Percentiles rank a stretch among this genome's conserved stretches.
phyloP scores from a whole-genome alignment of 2,329 filamentous ascomycete species.

The Neopestalotiopsis sp. region DNA sequence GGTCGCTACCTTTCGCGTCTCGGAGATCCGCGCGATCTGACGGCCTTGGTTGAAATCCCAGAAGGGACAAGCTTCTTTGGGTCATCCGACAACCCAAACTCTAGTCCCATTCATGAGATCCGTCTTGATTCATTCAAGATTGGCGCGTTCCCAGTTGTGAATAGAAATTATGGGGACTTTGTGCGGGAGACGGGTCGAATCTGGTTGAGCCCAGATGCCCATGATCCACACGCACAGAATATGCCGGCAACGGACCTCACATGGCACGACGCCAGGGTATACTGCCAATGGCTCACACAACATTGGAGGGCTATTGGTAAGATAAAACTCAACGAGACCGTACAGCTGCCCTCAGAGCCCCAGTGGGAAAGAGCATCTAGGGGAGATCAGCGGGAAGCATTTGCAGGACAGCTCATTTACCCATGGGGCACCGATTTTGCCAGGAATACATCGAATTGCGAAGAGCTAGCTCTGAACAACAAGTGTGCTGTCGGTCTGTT shows the following conservation, averaged over 20 bases:
- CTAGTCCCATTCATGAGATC: neutral
- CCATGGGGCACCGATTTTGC: neutral
- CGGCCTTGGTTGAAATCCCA: too few species aligned
- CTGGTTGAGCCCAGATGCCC: conserved; percentile 13
- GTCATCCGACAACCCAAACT: conserved; percentile 4
- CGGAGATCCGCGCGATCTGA: too few species aligned
- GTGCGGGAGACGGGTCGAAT: conserved; percentile 15
- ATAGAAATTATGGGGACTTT: conserved; percentile 10
- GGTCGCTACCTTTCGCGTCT: too few species aligned
- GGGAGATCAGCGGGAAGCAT: conserved; percentile 7
- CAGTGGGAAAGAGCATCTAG: conserved; percentile 16
- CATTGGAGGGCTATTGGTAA: conserved; percentile 1
- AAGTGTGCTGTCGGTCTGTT: conserved; percentile 18
- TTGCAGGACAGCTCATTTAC: neutral
- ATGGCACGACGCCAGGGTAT: conserved; percentile 15
- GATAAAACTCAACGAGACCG: neutral
- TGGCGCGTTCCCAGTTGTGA: conserved; percentile 13
- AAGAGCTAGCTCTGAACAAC: conserved; percentile 10
- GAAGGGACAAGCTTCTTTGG: conserved; percentile 10
- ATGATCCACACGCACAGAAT: neutral
- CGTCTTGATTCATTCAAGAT: conserved; percentile 3
- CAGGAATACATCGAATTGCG: conserved; percentile 8
- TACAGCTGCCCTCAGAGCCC: conserved; percentile 15
- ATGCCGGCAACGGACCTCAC: conserved; percentile 18
- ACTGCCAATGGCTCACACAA: conserved; percentile 12